These are phyloP conservation scores for Leucosporidium yakuticum DNA, from an alignment of 768 basidiomycete species.

Conservation along the genomic window DNA sequence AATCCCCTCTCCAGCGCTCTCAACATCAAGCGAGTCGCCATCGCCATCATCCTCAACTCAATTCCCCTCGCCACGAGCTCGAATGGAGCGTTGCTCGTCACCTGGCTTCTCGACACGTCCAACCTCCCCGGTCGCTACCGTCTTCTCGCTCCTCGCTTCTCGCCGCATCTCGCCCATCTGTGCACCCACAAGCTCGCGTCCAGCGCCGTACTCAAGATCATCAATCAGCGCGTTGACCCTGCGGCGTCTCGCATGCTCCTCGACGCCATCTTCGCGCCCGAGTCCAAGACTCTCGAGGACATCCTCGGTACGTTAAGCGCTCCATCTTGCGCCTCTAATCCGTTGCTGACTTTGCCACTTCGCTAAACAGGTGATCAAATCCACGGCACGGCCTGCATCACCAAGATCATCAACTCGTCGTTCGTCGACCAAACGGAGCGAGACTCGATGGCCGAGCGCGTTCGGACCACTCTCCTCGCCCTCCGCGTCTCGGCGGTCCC, in stretches of 20 bases:
- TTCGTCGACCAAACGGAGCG: constrained; percentile 71
- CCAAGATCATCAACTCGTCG: constrained; percentile 83
- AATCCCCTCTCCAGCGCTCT: constrained; percentile 76
- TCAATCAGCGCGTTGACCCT: constrained; percentile 92
- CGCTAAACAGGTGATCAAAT: constrained; percentile 67
- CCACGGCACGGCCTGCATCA: constrained; percentile 65
- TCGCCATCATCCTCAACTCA: constrained; percentile 90
- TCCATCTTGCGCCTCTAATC: too few relatives aligned
- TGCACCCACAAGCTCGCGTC: constrained; percentile 98
- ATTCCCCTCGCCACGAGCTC: constrained; percentile 96
- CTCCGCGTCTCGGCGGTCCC: constrained; percentile 91
- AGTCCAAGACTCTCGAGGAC: constrained; percentile 80
- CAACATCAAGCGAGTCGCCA: constrained; percentile 91
- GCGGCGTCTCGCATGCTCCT: constrained; percentile 80
- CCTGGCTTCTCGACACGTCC: constrained; percentile 94
- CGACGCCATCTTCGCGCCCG: constrained; percentile 82
- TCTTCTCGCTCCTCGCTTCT: constrained; percentile 88
- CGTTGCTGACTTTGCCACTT: background rate
- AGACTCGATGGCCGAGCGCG: constrained; percentile 68
- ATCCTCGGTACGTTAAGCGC: constrained; percentile 58
- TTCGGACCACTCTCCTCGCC: constrained; percentile 81
- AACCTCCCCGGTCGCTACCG: constrained; percentile 93
- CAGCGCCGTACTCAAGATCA: constrained; percentile 84
- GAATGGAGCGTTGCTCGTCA: constrained; percentile 89
- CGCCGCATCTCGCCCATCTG: constrained; percentile 89